Conservation (phyloP, 495 filamentous ascomycete genomes). For the Beverwykella pulmonaria region DNA sequence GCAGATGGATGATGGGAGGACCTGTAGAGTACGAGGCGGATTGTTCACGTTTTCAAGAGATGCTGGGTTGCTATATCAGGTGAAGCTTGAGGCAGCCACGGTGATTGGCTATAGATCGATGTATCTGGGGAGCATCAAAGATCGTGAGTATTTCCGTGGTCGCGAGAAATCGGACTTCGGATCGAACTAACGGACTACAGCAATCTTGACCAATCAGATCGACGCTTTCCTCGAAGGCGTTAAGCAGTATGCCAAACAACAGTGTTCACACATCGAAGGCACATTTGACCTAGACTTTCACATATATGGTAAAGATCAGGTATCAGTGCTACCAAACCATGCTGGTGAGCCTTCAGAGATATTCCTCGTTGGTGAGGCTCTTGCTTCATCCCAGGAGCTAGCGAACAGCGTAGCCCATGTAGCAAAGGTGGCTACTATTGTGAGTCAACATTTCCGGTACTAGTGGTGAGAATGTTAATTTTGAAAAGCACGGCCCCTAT, state of each 20-base stretch:
- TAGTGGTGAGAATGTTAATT: neutral
- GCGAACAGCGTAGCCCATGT: slow-evolving; percentile 47
- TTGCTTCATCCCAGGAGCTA: slow-evolving; percentile 49
- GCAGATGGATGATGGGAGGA: slow-evolving; percentile 46
- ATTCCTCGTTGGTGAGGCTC: slow-evolving; percentile 50
- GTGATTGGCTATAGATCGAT: slow-evolving; percentile 50
- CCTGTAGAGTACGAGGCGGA: slow-evolving; percentile 48
- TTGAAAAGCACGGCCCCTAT: slow-evolving; percentile 48
- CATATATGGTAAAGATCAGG: slow-evolving; percentile 47
- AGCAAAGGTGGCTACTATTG: slow-evolving; percentile 45
- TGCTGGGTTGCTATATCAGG: slow-evolving; percentile 42
- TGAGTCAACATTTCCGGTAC: slow-evolving; percentile 6
- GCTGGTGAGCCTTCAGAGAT: slow-evolving; percentile 38
- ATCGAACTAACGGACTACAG: neutral
- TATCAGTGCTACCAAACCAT: neutral
- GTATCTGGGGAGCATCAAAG: slow-evolving; percentile 52
- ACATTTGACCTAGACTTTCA: slow-evolving; percentile 48
- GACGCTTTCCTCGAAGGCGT: slow-evolving; percentile 43
- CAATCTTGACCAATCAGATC: slow-evolving; percentile 51
- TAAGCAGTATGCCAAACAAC: slow-evolving; percentile 38
- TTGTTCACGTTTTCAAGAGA: slow-evolving; percentile 40
- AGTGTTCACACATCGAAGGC: slow-evolving; percentile 34
- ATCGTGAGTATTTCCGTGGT: slow-evolving; percentile 38
- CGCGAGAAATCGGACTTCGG: neutral
- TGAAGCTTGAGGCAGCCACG: slow-evolving; percentile 53